Base-by-base conservation (phyloP, 225 moss, liverwort and hornwort genomes). In the Takakia lepidozioides region DNA sequence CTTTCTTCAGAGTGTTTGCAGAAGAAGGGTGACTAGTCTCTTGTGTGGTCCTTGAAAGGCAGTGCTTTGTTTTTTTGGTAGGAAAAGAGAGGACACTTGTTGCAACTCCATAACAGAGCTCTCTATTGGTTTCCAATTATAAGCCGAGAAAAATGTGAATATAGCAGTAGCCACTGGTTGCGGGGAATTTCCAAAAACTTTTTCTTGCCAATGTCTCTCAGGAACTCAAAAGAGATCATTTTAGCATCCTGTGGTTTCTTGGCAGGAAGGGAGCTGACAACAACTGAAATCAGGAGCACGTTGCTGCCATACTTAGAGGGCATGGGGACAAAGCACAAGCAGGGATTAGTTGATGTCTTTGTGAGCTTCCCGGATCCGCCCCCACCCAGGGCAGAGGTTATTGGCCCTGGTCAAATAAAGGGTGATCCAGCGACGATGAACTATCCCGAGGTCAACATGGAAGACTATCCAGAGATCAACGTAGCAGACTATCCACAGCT, bases 361-460 rank as follows among this genome's bases (percentile, higher is more conserved):
- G 34, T 72, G 16, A 69, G 63, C 63, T 86, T 82, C 55, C 86
- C 78, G 1, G 67, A 75, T 25, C 69, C 74, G 11, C 85, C 77
- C 20, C 64, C 61, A 3, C 21, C 39, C 49, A 64, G 65, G 60
- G 39, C 45, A 25, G 56, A 60, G 18, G 55, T 66, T 35, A 8
- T 29, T 38, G 63, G 44, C 24, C 49, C 63, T 22, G 43, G 47
- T 27, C 38, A 3, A 27, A 23, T 55, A 22, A 25, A 35, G 19
- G 49, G 19, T 40, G 26, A 49, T 58, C 3, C 51, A 40, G 38
- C 40, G 46, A 37, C 27, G 18, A 57, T 43, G 18, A 49, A 57
- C 4, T 29, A 55, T 24, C 64, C 69, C 2, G 62, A 67, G 49
- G 34, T 64, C 8, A 65, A 64, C 19, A 57, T 43, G 18, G 10